A percentile compares a stretch with the other conserved stretches of the same genome.
These are phyloP conservation scores for Metschnikowia lochheadii DNA, from an alignment of 805 yeast species.

Conservation along the genomic window DNA sequence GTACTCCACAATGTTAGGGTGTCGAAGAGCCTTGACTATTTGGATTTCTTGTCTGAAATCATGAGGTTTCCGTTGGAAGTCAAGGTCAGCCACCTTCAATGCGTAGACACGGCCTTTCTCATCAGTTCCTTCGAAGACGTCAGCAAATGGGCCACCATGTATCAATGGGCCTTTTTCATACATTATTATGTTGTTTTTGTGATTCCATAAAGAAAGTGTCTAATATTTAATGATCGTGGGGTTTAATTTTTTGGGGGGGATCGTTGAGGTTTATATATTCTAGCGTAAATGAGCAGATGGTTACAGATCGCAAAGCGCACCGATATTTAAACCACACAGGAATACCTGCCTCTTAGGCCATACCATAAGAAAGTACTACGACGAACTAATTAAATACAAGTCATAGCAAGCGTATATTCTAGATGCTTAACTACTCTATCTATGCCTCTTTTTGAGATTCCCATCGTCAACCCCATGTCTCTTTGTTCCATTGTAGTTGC, in stretches of 20 bases:
- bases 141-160: conserved; percentile 34
- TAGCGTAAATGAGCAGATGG: too few relatives aligned
- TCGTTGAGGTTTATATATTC: not conserved
- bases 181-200: not conserved
- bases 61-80: conserved; percentile 35
- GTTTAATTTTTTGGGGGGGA: not conserved
- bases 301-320: not conserved
- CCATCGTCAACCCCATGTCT: conserved; percentile 21
- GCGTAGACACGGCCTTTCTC: conserved; percentile 18
- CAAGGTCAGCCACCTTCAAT: conserved; percentile 37
- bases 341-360: not conserved
- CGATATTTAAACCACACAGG: not conserved
- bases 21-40: conserved; percentile 21
- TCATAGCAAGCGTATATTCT: not conserved
- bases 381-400: too few relatives aligned
- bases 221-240: not conserved
- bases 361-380: too few relatives aligned
- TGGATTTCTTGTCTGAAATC: conserved; percentile 28
- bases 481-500: conserved; percentile 21
- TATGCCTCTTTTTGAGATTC: conserved; percentile 7
- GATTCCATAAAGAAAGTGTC: too few relatives aligned
- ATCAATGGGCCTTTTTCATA: conserved; percentile 22
- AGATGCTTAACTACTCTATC: conserved; percentile 2
- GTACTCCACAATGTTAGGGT: conserved; percentile 14
- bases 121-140: conserved; percentile 26